These are phyloP conservation scores for Cucurbita argyrosperma DNA, from an alignment of 306 rosid species.

Conservation along the genomic window DNA sequence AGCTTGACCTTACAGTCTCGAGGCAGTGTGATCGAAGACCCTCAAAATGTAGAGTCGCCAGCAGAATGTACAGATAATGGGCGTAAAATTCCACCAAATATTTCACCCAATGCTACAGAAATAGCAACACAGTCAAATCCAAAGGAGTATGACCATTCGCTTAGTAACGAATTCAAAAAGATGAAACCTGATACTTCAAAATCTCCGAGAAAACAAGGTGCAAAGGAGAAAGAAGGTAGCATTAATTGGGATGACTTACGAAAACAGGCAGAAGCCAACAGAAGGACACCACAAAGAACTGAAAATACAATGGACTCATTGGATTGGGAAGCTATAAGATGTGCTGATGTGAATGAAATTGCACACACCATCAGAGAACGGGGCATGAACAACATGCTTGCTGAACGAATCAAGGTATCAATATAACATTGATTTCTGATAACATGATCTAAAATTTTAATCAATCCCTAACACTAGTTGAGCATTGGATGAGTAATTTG, in stretches of 20 bases:
- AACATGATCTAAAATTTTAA: not conserved
- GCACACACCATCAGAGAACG: constrained; percentile 72
- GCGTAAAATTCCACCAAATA: constrained; percentile 9
- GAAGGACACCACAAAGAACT: constrained; percentile 46
- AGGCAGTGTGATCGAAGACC: constrained; percentile 14
- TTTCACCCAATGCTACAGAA: constrained; percentile 18
- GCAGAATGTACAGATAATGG: constrained; percentile 11
- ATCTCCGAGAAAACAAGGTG: constrained; percentile 24
- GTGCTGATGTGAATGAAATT: constrained; percentile 62
- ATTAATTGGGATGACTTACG: constrained; percentile 71
- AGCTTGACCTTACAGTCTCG: constrained; percentile 21
- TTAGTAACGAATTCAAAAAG: constrained; percentile 28
- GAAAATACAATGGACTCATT: constrained; percentile 66
- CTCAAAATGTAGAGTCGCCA: constrained; percentile 7
- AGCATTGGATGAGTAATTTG: constrained; percentile 19
- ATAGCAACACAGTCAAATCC: constrained; percentile 20
- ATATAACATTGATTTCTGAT: not conserved
- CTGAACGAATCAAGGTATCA: constrained; percentile 71
- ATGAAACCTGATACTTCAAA: constrained; percentile 28
- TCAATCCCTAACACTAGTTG: not conserved
- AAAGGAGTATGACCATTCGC: constrained; percentile 18
- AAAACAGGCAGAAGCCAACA: constrained; percentile 38
- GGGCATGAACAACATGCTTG: constrained; percentile 93
- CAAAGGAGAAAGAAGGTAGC: constrained; percentile 32
- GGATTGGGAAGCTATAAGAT: constrained; percentile 95